A percentile compares a stretch with the other conserved stretches of the same genome.
Conservation (phyloP, 1,139 yeast species). For the Nadsonia commutata region DNA sequence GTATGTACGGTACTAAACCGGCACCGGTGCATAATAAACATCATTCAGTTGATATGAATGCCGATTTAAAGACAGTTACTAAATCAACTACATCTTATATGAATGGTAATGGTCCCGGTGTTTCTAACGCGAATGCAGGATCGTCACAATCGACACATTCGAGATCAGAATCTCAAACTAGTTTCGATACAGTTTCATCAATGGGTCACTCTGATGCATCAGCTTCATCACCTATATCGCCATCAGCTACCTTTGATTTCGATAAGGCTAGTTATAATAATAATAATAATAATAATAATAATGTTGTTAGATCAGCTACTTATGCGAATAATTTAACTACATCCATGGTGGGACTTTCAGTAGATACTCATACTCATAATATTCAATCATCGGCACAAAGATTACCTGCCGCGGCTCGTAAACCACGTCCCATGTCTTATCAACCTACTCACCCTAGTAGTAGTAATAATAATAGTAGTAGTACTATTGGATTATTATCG, state of each 20-base stretch:
- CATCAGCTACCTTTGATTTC: not conserved
- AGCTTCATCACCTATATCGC: conserved; percentile 3
- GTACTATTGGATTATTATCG: conserved; percentile 1
- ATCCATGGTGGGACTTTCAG: too few species aligned
- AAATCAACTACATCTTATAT: too few species aligned
- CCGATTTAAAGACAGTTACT: too few species aligned
- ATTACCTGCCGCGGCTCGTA: conserved; percentile 20
- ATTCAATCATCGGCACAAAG: conserved; percentile 8
- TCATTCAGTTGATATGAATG: too few species aligned
- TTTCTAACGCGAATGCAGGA: too few species aligned
- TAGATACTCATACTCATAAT: conserved; percentile 5
- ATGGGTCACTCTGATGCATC: too few species aligned
- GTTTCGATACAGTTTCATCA: not conserved
- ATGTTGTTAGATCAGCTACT: not conserved
- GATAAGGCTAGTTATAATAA: not conserved
- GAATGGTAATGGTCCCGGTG: too few species aligned
- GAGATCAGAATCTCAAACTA: not conserved
- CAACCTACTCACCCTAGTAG: conserved; percentile 17
- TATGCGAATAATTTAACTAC: not conserved
- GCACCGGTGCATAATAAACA: too few species aligned
- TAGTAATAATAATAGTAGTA: conserved; percentile 1
- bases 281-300: not conserved
- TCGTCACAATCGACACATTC: too few species aligned
- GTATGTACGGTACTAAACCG: conserved; percentile 3
- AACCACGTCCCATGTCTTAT: conserved; percentile 26